These are phyloP conservation scores for Aspergillus sp. DNA, from an alignment of 2,329 filamentous ascomycete genomes.

Conservation along the genomic window DNA sequence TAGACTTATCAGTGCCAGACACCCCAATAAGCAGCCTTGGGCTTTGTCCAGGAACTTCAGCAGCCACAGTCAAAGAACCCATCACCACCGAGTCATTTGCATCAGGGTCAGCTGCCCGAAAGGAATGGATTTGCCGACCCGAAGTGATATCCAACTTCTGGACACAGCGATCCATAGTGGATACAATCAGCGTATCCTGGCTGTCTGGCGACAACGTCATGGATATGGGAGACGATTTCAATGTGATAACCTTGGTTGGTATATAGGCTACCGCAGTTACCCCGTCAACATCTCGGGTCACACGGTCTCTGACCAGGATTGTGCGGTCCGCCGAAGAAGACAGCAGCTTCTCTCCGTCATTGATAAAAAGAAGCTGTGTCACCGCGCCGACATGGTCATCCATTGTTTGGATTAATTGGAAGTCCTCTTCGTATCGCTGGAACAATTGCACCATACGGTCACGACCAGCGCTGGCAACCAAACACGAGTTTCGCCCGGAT, in stretches of 20 bases:
- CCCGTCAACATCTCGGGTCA: slow-evolving; percentile 51
- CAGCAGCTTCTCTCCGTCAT: slow-evolving; percentile 61
- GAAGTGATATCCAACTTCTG: slow-evolving; percentile 53
- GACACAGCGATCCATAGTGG: slow-evolving; percentile 54
- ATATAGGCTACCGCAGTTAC: slow-evolving; percentile 62
- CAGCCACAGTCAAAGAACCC: slow-evolving; percentile 58
- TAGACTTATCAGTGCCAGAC: slow-evolving; percentile 91
- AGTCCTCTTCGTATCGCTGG: slow-evolving; percentile 46
- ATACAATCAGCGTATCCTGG: slow-evolving; percentile 46
- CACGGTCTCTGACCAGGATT: slow-evolving; percentile 69
- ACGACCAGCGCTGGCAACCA: slow-evolving; percentile 74
- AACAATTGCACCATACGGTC: slow-evolving; percentile 96
- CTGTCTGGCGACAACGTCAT: slow-evolving; percentile 63
- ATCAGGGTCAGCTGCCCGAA: slow-evolving; percentile 75
- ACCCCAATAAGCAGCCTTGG: slow-evolving; percentile 69
- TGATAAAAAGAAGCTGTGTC: slow-evolving; percentile 63
- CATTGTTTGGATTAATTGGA: slow-evolving; percentile 81
- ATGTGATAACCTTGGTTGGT: slow-evolving; percentile 63
- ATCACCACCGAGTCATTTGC: slow-evolving; percentile 73
- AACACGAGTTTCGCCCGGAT: slow-evolving; percentile 49
- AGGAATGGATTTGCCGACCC: slow-evolving; percentile 61
- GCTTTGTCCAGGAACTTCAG: slow-evolving; percentile 46
- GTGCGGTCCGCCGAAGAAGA: slow-evolving; percentile 86
- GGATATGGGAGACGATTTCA: slow-evolving; percentile 80
- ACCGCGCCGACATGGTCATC: slow-evolving; percentile 86